Evolutionary conservation across 2,329 filamentous ascomycete species (phyloP), one percentile per base, ranked within the genome.

Genomic region (Incumbomyces delicatus): DNA sequence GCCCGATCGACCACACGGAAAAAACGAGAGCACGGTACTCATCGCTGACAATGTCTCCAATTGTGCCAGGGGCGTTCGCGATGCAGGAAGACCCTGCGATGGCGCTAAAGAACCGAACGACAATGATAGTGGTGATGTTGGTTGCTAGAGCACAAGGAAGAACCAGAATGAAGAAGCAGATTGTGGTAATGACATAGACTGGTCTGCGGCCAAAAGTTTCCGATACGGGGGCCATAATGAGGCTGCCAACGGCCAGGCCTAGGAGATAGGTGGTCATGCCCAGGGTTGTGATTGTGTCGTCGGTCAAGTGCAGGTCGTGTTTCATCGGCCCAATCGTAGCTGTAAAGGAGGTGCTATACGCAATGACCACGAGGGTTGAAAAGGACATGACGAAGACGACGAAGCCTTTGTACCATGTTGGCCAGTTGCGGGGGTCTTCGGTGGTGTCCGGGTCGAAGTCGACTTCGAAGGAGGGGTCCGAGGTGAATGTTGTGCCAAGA

Each of bases 1-100:
- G 88, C 0, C 87, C 88, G 45, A 95, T 80, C 50, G 75, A 78
- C 80, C 87, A 95, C 30, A 94, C 72, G 3, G 81, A 86, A 65
- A 95, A 87, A 35, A 83, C 83, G n/a, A 92, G 67, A 2, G 87
- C 86, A 13, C 89, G 80, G 58, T 85, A 80, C 41, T 94, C 80
- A 38, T 90, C 85, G 12, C 76, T 74, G n/a, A 86, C 80, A 41
- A 95, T 82, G 62, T 95, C 89, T 22, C 85, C 81, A 10, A 95
- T 77, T 6, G 82, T 87, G 2, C 88, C 89, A 0, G 88, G 87
- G 1, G 83, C 79, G 60, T 94, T 94, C 11, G 81, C 79, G 20
- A 95, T 81, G 78, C 94, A 84, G 35, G 84, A 86, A 5, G 85
- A 77, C 2, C 86, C 84, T 43, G 81, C 86, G 46, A 87, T 64